Conservation (phyloP, 2,329 filamentous ascomycete species). For the Fusarium solani-melongenae region DNA sequence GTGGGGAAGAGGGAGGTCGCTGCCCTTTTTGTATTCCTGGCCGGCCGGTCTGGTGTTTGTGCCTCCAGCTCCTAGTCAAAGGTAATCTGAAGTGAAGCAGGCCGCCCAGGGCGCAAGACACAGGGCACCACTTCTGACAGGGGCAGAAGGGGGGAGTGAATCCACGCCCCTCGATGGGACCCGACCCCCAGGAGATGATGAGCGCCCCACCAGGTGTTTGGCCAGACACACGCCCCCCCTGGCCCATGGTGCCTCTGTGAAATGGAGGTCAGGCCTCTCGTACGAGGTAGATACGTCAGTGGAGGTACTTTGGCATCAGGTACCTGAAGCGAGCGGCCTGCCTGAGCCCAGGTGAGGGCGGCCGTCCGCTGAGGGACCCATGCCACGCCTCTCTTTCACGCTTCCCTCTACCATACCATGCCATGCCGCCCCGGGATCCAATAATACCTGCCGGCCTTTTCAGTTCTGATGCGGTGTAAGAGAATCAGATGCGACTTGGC, state of each 20-base stretch:
- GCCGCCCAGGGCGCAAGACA: constrained; percentile 42
- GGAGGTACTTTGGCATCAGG: constrained; percentile 38
- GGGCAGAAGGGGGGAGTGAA: constrained; percentile 22
- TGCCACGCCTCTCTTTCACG: not conserved
- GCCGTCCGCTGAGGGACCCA: not conserved
- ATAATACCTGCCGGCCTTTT: constrained; percentile 11
- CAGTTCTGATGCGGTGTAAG: constrained; percentile 32
- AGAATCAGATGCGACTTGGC: constrained; percentile 18
- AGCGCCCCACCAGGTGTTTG: constrained; percentile 17
- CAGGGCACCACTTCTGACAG: constrained; percentile 41
- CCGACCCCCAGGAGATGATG: constrained; percentile 31
- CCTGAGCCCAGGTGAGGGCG: not conserved
- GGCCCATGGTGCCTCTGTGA: constrained; percentile 17
- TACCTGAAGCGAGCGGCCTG: constrained; percentile 38
- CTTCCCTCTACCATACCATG: not conserved
- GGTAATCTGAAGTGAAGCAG: constrained; percentile 49
- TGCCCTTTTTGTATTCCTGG: constrained; percentile 47
- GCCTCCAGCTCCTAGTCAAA: constrained; percentile 42
- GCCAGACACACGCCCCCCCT: constrained; percentile 3
- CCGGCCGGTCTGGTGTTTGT: constrained; percentile 44
- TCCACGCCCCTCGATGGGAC: constrained; percentile 22
- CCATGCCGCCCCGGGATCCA: not conserved
- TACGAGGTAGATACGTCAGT: constrained; percentile 45
- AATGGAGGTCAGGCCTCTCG: constrained; percentile 35
- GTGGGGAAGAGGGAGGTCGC: constrained; percentile 44